Evolutionary conservation across 352 stramenopile genomes (phyloP), one percentile per base, ranked within the genome.

Genomic region (Phytopythium delawarense): DNA sequence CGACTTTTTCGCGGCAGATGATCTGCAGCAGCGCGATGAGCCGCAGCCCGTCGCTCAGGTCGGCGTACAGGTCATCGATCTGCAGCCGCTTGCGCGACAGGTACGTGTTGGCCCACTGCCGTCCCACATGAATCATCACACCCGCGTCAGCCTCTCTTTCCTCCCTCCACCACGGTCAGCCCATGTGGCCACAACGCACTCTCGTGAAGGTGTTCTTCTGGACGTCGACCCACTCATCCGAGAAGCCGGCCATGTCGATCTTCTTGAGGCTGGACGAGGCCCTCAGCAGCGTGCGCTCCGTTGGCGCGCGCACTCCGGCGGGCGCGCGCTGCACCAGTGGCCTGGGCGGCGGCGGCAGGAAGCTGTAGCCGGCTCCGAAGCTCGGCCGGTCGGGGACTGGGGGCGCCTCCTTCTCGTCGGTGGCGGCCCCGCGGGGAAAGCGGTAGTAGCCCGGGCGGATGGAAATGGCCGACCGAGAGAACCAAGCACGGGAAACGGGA

Each of bases 141-240:
- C 8, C 8, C 35, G 35, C 35, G 35, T 40, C 35, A 40, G 35
- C 35, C 35, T 40, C 35, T 16, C 35, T 2, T 32, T 32, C 28
- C 28, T 32, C 28, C 0, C 5, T 32, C 28, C 28, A 32, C 2
- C 28, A 32, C 5, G 28, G 28, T 32, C 28, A 32, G 3, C 28
- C 35, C 35, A 40, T 6, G 35, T 15, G 35, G 1, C 35, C 39
- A 45, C 39, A 45, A 34, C 34, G 7, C 53, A 95, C 86, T 71
- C 89, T 72, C 32, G 89, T 97, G 73, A 97, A 97, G 9, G 90
- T 97, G 72, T 80, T 96, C 71, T 96, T 96, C 76, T 97, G 90
- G 51, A 97, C 82, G 61, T 93, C 86, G 50, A 96, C 82, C 89
- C 89, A 97, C 70, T 94, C 86, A 53, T 92, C 85, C 56, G 70